Evolutionary conservation across 2,329 filamentous ascomycete genomes (phyloP).

Genomic region (Endocalyx cinctus): DNA sequence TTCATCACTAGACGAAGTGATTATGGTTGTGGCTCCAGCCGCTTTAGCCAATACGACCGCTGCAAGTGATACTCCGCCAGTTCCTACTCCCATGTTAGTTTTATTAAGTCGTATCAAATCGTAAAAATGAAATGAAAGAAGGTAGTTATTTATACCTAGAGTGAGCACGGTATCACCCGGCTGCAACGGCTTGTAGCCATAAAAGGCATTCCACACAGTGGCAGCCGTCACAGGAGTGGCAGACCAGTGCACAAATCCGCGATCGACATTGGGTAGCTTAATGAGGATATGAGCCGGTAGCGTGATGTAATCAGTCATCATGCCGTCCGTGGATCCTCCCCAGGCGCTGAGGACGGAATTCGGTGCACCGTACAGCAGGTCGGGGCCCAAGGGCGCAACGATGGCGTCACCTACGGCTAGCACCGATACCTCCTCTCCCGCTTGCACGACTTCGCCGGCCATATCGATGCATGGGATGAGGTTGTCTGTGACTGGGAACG

Average conservation of each 20-base stretch:
- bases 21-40: conserved; percentile 37
- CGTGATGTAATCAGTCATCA: conserved; percentile 36
- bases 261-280: conserved; percentile 32
- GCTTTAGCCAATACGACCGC: conserved; percentile 44
- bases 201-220: conserved; percentile 46
- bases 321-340: conserved; percentile 31
- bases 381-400: conserved; percentile 18
- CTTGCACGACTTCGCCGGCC: conserved; percentile 28
- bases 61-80: conserved; percentile 41
- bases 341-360: conserved; percentile 16
- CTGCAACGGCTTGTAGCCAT: conserved; percentile 34
- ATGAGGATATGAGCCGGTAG: conserved; percentile 36
- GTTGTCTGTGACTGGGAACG: conserved; percentile 25
- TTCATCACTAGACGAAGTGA: conserved; percentile 47
- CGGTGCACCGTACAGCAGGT: conserved; percentile 21
- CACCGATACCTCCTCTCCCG: conserved; percentile 22
- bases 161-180: conserved; percentile 35
- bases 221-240: conserved; percentile 37
- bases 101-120: too few relatives aligned
- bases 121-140: too few relatives aligned
- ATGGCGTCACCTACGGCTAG: conserved; percentile 30
- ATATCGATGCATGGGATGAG: conserved; percentile 32
- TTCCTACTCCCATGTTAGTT: too few relatives aligned
- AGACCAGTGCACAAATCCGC: conserved; percentile 32
- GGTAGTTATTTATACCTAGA: too few relatives aligned